phyloP scores from a whole-genome alignment of 2,329 filamentous ascomycete species.

The Coniochaeta sp. region DNA sequence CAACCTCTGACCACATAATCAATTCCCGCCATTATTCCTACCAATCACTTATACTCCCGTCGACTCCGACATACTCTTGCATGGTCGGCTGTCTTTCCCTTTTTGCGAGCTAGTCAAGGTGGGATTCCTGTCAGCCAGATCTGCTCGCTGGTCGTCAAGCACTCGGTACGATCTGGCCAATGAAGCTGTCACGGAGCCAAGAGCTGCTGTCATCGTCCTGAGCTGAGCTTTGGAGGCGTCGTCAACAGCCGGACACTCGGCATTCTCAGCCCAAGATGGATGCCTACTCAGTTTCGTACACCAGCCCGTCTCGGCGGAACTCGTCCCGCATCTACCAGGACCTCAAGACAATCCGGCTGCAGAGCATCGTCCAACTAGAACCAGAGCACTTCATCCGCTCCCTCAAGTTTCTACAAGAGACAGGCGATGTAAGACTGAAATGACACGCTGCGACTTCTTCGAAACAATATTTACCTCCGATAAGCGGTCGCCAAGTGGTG shows the following conservation, averaged over 20 bases:
- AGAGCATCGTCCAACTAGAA: conserved; percentile 23
- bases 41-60: background rate
- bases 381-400: conserved; percentile 21
- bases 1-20: too few species aligned
- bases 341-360: conserved; percentile 32
- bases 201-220: background rate
- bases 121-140: too few species aligned
- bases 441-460: background rate
- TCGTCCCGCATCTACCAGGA: conserved; percentile 44
- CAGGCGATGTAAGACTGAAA: conserved; percentile 11
- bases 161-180: too few species aligned
- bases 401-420: conserved; percentile 9
- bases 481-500: background rate
- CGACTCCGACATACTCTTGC: too few species aligned
- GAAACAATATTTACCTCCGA: background rate
- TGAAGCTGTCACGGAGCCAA: background rate
- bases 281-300: conserved; percentile 43
- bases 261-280: conserved; percentile 34
- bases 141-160: too few species aligned
- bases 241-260: background rate
- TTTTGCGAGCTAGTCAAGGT: too few species aligned
- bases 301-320: conserved; percentile 33
- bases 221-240: background rate
- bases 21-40: background rate
- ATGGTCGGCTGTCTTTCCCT: too few species aligned